Percentiles rank a stretch among this genome's conserved stretches.
phyloP scores from a whole-genome alignment of 2,329 filamentous ascomycete species.

The Epichloe gansuensis region DNA sequence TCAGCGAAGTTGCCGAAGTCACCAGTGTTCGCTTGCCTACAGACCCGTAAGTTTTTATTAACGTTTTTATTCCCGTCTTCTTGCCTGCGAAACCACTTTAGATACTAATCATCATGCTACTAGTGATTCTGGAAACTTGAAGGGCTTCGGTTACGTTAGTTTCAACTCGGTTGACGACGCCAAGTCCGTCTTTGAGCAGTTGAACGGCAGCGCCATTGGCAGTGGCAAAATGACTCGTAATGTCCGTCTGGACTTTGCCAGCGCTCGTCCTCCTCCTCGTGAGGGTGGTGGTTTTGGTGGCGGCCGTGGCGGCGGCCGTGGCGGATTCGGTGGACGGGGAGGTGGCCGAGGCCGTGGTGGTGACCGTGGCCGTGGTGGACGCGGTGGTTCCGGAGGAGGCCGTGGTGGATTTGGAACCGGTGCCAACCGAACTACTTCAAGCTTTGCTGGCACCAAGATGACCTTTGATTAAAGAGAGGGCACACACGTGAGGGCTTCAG shows the following conservation, averaged over 20 bases:
- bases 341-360: conserved; percentile 19
- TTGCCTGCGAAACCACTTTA: neutral
- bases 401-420: conserved; percentile 40
- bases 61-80: neutral
- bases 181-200: conserved; percentile 54
- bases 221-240: conserved; percentile 56
- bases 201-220: conserved; percentile 53
- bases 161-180: conserved; percentile 76
- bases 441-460: conserved; percentile 60
- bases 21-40: conserved; percentile 79
- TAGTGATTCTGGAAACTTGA: conserved; percentile 67
- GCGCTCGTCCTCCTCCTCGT: conserved; percentile 49
- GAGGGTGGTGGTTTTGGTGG: conserved; percentile 39
- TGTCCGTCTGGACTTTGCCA: conserved; percentile 73
- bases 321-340: conserved; percentile 31
- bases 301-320: conserved; percentile 38
- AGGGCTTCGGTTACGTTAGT: conserved; percentile 87
- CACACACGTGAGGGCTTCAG: conserved; percentile 29
- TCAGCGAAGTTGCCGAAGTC: conserved; percentile 57
- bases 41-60: conserved; percentile 45
- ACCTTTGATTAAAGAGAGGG: conserved; percentile 41
- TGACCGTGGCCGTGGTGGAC: conserved; percentile 32
- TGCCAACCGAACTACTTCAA: conserved; percentile 28
- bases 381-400: conserved; percentile 37
- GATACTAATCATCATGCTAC: neutral